Conservation (phyloP, 163 green algal genomes). For the Scenedesmus sp. region DNA sequence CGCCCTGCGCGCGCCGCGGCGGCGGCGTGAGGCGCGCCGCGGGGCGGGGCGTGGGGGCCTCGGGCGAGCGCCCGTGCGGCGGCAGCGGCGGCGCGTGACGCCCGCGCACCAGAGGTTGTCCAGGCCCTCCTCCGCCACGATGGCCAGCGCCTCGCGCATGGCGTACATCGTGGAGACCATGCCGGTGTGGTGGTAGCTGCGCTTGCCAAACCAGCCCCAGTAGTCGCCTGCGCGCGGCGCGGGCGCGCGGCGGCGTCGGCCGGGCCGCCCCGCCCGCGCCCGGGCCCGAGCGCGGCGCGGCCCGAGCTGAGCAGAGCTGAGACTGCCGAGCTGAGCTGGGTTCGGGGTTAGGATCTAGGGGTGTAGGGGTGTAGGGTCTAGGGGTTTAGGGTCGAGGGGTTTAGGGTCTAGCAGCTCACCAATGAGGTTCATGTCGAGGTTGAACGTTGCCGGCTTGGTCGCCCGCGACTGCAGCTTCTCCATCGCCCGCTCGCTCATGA, state of each 20-base stretch:
- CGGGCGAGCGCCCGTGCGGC: too few species aligned
- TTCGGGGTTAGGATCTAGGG: too few species aligned
- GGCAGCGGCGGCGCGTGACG: too few species aligned
- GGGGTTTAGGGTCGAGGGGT: too few species aligned
- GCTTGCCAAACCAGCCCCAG: conserved; percentile 89
- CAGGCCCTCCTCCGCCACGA: conserved; percentile 90
- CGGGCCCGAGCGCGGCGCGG: too few species aligned
- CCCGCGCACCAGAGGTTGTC: conserved; percentile 72
- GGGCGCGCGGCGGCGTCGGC: not conserved
- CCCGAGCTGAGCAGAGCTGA: too few species aligned
- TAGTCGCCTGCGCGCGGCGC: conserved; percentile 57
- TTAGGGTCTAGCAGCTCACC: too few species aligned
- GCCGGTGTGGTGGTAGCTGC: conserved; percentile 96
- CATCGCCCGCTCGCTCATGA: conserved; percentile 81
- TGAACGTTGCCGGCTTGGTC: conserved; percentile 84
- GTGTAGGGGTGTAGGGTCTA: too few species aligned
- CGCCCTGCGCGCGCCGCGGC: too few species aligned
- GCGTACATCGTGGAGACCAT: conserved; percentile 87
- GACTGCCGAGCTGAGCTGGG: too few species aligned
- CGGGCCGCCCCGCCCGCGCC: too few species aligned
- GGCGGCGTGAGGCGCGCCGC: too few species aligned
- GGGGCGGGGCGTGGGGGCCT: conserved; percentile 54
- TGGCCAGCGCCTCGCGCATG: conserved; percentile 91
- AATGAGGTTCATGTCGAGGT: conserved; percentile 96
- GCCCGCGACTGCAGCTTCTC: conserved; percentile 87